These are phyloP conservation scores for Colletotrichum caudatum DNA, from an alignment of 2,329 filamentous ascomycete species.

Conservation along the genomic window DNA sequence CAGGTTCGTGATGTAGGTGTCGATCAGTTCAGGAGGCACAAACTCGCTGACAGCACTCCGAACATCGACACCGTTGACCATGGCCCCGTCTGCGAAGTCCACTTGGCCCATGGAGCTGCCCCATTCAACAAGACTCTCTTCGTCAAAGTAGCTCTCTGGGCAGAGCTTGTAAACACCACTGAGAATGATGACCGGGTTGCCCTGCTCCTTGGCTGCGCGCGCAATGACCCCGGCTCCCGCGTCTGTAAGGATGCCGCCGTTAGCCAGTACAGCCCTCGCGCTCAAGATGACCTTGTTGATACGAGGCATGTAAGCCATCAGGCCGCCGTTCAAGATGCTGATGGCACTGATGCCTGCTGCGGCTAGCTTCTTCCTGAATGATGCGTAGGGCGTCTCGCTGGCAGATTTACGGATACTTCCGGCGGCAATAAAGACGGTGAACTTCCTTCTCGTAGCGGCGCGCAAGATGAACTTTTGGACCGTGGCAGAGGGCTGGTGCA, in stretches of 20 bases:
- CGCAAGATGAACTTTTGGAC: slow-evolving; percentile 91
- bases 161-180: slow-evolving; percentile 95
- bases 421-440: slow-evolving; percentile 88
- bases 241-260: slow-evolving; percentile 86
- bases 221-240: slow-evolving; percentile 88
- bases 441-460: slow-evolving; percentile 89
- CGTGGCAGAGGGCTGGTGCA: slow-evolving; percentile 85
- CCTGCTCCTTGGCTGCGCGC: slow-evolving; percentile 83
- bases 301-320: slow-evolving; percentile 94
- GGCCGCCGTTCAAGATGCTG: slow-evolving; percentile 83
- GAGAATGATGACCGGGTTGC: slow-evolving; percentile 87
- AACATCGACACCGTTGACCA: slow-evolving; percentile 83
- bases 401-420: slow-evolving; percentile 59
- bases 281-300: slow-evolving; percentile 96
- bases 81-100: slow-evolving; percentile 80
- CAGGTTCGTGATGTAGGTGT: slow-evolving; percentile 86
- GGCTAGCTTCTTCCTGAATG: slow-evolving; percentile 82
- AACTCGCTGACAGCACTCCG: slow-evolving; percentile 86
- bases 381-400: slow-evolving; percentile 58
- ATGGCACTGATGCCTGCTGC: slow-evolving; percentile 85
- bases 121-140: slow-evolving; percentile 86
- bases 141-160: slow-evolving; percentile 87
- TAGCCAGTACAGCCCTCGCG: slow-evolving; percentile 87
- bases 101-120: slow-evolving; percentile 83
- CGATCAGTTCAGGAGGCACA: slow-evolving; percentile 79